Percentiles rank a stretch among this genome's conserved stretches.
These are phyloP conservation scores for Sugiyamaella boreocaroliniensis DNA, from an alignment of 805 yeast genomes.

Conservation along the genomic window DNA sequence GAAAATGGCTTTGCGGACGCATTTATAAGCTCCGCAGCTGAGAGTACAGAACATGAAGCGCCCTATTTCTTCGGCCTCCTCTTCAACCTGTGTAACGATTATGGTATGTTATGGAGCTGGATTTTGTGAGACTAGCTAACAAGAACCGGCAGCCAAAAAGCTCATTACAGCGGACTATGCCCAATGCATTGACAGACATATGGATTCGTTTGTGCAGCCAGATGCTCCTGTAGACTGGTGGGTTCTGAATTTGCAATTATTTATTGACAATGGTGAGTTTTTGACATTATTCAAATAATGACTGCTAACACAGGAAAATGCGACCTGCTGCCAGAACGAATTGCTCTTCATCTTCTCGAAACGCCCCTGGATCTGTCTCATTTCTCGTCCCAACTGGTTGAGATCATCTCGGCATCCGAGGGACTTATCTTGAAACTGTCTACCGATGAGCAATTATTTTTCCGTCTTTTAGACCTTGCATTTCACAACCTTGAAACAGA, in stretches of 20 bases:
- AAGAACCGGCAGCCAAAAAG: background rate
- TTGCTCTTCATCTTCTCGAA: background rate
- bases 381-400: background rate
- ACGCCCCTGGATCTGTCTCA: background rate
- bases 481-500: background rate
- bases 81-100: slow-evolving; percentile 14
- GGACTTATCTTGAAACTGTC: background rate
- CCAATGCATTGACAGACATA: background rate
- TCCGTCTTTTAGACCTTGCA: background rate
- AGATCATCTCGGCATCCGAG: background rate
- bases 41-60: background rate
- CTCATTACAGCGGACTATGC: background rate
- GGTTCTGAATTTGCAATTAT: slow-evolving; percentile 1
- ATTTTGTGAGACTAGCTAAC: background rate
- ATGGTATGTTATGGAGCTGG: background rate
- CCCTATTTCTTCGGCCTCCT: slow-evolving; percentile 4
- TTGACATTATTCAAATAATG: background rate
- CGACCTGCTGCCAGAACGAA: background rate
- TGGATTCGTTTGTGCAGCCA: background rate
- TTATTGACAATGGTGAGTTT: slow-evolving; percentile 5
- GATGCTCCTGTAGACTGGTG: background rate
- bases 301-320: background rate
- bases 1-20: slow-evolving; percentile 1
- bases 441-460: background rate
- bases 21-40: slow-evolving; percentile 3